These are phyloP conservation scores for Gossypioides kirkii DNA, from an alignment of 345 rosid species.

Conservation along the genomic window DNA sequence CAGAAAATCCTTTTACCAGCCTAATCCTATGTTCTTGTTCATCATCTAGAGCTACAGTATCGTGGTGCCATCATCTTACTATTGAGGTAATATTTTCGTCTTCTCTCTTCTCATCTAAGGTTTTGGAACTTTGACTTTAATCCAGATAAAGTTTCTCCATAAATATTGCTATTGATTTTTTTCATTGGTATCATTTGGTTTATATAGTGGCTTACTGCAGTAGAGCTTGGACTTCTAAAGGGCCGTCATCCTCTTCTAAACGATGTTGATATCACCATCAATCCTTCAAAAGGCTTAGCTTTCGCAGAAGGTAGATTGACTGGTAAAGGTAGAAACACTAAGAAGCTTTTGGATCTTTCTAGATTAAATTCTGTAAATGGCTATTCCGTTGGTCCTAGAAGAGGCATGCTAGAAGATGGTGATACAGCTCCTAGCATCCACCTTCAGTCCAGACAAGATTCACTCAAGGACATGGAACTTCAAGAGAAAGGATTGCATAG, in stretches of 20 bases:
- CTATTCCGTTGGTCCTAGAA: slow-evolving; percentile 28
- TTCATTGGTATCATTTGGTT: slow-evolving; percentile 16
- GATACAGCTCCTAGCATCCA: slow-evolving; percentile 23
- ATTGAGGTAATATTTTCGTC: slow-evolving; percentile 55
- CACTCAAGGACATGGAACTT: slow-evolving; percentile 26
- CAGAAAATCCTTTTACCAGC: slow-evolving; percentile 93
- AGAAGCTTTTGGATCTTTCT: slow-evolving; percentile 41
- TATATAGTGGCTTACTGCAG: slow-evolving; percentile 86
- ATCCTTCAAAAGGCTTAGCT: slow-evolving; percentile 56
- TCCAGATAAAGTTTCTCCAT: slow-evolving; percentile 1
- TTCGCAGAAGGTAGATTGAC: slow-evolving; percentile 40
- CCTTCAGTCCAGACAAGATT: slow-evolving; percentile 27
- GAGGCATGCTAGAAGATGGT: slow-evolving; percentile 30
- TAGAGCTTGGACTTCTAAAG: slow-evolving; percentile 92
- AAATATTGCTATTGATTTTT: slow-evolving; percentile 12
- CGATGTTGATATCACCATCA: slow-evolving; percentile 74
- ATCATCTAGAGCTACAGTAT: slow-evolving; percentile 45
- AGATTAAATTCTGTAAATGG: slow-evolving; percentile 38
- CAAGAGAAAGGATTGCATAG: slow-evolving; percentile 25
- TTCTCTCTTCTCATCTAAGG: slow-evolving; percentile 9
- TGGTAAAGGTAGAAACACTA: slow-evolving; percentile 27
- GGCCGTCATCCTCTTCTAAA: slow-evolving; percentile 94
- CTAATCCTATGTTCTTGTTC: slow-evolving; percentile 63
- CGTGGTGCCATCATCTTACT: slow-evolving; percentile 84
- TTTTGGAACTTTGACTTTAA: slow-evolving; percentile 2